Evolutionary conservation across 179 eudicot species (phyloP), one percentile per base, ranked within the genome.

Genomic region (Spergularia azorica): DNA sequence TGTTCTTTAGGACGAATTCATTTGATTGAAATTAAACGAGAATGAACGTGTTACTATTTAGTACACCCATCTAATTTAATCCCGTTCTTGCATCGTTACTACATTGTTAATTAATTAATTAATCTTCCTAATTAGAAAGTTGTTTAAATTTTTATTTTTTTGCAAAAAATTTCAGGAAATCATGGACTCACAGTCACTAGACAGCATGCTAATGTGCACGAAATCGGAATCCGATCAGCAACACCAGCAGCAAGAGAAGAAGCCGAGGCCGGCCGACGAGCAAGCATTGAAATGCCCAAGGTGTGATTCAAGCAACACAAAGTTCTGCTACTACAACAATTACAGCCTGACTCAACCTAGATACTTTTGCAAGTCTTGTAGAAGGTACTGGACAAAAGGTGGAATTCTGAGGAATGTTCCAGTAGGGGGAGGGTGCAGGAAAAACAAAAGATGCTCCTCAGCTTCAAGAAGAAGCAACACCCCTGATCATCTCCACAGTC

Each of bases 241-340:
- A 5, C 77, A 80, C 9, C 72, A 71, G 6, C 56, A 73, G 18
- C 75, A 72, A 38, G 80, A 79, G 38, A 76, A 80, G 56, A 79
- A 80, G 63, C 75, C 79, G 3, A 79, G 81, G 72, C 89, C 89
- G 26, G 32, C 86, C 63, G 82, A 79, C 32, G 88, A 85, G 20
- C 80, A 79, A 81, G 79, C 86, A 43, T 62, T 75, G 14, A 86
- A 84, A 77, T 89, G 93, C 55, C 93, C 93, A 5, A 82, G 93
- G 15, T 89, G 93, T 67, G 91, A 89, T 39, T 89, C 93, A 6
- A 78, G 85, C 39, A 89, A 89, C 81, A 89, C 93, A 13, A 89
- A 89, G 76, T 89, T 89, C 63, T 89, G 92, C 73, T 89, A 89
- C 82, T 89, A 89, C 84, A 89, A 89, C 85, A 89, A 89, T 83